Evolutionary conservation across 495 filamentous ascomycete species (phyloP).

Genomic region (Penicillium soppii): DNA sequence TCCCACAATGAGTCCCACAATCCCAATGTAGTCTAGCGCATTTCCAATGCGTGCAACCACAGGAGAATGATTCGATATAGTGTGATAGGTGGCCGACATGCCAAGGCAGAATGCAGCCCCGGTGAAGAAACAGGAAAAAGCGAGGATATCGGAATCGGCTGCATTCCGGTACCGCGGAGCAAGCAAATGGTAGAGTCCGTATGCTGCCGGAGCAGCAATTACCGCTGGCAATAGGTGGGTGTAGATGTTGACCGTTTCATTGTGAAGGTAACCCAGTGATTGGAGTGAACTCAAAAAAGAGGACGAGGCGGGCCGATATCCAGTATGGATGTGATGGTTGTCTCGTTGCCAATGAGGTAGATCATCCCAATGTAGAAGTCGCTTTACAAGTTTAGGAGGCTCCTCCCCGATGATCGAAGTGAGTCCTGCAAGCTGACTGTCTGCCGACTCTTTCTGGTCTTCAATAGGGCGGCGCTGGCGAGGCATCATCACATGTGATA

Average conservation of each 20-base stretch:
- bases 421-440: slow-evolving; percentile 16
- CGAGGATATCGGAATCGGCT: slow-evolving; percentile 61
- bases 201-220: slow-evolving; percentile 37
- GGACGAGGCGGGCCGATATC: slow-evolving; percentile 68
- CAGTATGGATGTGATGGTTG: slow-evolving; percentile 71
- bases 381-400: slow-evolving; percentile 31
- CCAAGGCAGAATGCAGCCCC: slow-evolving; percentile 76
- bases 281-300: slow-evolving; percentile 64
- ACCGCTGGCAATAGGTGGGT: slow-evolving; percentile 66
- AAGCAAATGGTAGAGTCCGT: slow-evolving; percentile 49
- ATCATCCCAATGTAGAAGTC: slow-evolving; percentile 60
- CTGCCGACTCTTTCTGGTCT: slow-evolving; percentile 14
- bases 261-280: slow-evolving; percentile 76
- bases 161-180: slow-evolving; percentile 68
- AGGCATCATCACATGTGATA: slow-evolving; percentile 32
- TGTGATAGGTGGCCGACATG: slow-evolving; percentile 81
- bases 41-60: slow-evolving; percentile 61
- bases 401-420: slow-evolving; percentile 26
- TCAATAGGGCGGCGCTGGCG: slow-evolving; percentile 39
- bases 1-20: slow-evolving; percentile 84
- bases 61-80: slow-evolving; percentile 66
- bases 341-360: slow-evolving; percentile 70
- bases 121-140: slow-evolving; percentile 75
- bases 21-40: slow-evolving; percentile 86
- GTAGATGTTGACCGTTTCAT: slow-evolving; percentile 95